phyloP scores from a whole-genome alignment of 495 filamentous ascomycete genomes.

The Jackrogersella minutella region DNA sequence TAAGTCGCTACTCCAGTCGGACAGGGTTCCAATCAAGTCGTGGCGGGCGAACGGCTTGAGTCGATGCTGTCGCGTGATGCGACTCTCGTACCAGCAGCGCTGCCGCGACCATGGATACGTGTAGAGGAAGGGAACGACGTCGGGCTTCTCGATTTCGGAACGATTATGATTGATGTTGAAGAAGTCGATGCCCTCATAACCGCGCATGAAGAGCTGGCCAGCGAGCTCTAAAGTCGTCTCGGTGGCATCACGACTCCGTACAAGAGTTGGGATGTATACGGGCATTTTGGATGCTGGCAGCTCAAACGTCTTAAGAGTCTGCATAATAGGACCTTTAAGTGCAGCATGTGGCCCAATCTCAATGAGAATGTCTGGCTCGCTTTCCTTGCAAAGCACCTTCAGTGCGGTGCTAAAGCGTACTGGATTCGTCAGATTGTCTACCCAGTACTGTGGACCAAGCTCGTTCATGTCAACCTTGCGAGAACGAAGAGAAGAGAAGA shows the following conservation, averaged over 20 bases:
- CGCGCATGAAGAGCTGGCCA: constrained; percentile 52
- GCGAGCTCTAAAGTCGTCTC: constrained; percentile 48
- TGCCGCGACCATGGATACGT: constrained; percentile 62
- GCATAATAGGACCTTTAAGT: constrained; percentile 63
- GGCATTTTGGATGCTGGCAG: constrained; percentile 45
- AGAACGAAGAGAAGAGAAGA: constrained; percentile 50
- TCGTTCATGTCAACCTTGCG: constrained; percentile 44
- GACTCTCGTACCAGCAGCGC: constrained; percentile 58
- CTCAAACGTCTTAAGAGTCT: constrained; percentile 57
- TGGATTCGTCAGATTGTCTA: constrained; percentile 53
- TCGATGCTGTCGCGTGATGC: constrained; percentile 56
- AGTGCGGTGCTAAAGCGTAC: constrained; percentile 53
- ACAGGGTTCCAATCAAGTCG: constrained; percentile 60
- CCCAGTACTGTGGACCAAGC: constrained; percentile 55
- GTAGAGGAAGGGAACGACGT: constrained; percentile 55
- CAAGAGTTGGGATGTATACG: constrained; percentile 50
- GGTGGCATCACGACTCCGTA: constrained; percentile 50
- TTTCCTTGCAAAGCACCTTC: constrained; percentile 41
- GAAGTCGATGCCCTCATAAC: constrained; percentile 50
- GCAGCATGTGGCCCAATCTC: constrained; percentile 71
- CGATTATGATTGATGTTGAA: constrained; percentile 47
- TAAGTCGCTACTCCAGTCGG: constrained; percentile 52
- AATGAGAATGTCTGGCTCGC: constrained; percentile 56
- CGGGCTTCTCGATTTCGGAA: constrained; percentile 49
- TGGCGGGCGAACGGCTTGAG: constrained; percentile 54